Percentiles rank a stretch among this genome's conserved stretches.
These are phyloP conservation scores for Xanthoceras sorbifolium DNA, from an alignment of 345 rosid species.

Conservation along the genomic window DNA sequence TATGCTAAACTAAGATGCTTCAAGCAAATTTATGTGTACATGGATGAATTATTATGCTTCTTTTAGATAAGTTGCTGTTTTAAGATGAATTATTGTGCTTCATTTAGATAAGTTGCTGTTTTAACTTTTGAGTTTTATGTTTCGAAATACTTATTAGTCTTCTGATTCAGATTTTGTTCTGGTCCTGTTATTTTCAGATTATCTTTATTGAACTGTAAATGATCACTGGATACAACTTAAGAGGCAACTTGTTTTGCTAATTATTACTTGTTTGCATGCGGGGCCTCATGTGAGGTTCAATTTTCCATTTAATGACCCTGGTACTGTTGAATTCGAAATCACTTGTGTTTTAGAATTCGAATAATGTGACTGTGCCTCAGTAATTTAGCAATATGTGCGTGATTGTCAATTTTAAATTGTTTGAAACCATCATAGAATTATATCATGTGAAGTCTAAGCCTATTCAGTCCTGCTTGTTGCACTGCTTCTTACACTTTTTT, in stretches of 20 bases:
- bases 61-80: conserved; percentile 9
- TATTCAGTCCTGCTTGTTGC: not conserved
- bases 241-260: not conserved
- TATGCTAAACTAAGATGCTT: not conserved
- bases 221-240: not conserved
- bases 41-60: not conserved
- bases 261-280: not conserved
- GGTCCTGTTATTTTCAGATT: not conserved
- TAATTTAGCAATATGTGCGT: not conserved
- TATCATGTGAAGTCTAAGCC: conserved; percentile 3
- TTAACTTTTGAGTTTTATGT: not conserved
- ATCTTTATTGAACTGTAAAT: not conserved
- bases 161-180: not conserved
- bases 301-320: not conserved
- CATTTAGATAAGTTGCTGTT: conserved; percentile 9
- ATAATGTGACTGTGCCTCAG: not conserved
- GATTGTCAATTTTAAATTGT: not conserved
- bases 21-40: not conserved
- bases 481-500: conserved; percentile 4
- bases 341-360: not conserved
- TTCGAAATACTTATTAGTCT: not conserved
- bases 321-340: not conserved
- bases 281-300: not conserved
- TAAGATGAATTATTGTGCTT: not conserved
- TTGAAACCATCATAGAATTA: not conserved